Evolutionary conservation across 1,284 basidiomycete genomes (phyloP).

Genomic region (Dichomitus squalens): DNA sequence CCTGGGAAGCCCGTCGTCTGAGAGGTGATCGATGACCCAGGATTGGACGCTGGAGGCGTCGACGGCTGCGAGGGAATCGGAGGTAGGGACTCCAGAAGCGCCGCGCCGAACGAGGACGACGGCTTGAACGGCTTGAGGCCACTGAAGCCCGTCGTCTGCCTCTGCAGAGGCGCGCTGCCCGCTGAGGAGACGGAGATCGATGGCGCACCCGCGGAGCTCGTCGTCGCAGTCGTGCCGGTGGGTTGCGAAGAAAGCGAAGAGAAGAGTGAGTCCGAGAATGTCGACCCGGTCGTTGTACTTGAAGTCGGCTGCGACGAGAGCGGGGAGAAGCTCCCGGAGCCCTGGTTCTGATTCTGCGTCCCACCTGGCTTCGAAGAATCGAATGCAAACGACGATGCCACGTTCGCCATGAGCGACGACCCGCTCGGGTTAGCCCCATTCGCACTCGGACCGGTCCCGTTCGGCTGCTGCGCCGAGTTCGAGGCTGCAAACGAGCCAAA

Average conservation of each 20-base stretch:
- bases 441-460: slow-evolving; percentile 20
- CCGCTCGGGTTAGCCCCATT: slow-evolving; percentile 34
- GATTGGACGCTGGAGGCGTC: slow-evolving; percentile 37
- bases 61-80: slow-evolving; percentile 61
- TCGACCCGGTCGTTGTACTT: slow-evolving; percentile 43
- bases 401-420: slow-evolving; percentile 58
- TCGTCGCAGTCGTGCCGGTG: slow-evolving; percentile 50
- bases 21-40: slow-evolving; percentile 26
- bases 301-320: slow-evolving; percentile 41
- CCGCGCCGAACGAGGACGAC: slow-evolving; percentile 84
- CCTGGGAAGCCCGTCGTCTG: slow-evolving; percentile 35
- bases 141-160: slow-evolving; percentile 82
- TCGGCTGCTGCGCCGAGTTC: neutral
- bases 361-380: slow-evolving; percentile 34
- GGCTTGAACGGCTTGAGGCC: slow-evolving; percentile 93
- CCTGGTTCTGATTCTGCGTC: slow-evolving; percentile 14
- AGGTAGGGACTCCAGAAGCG: slow-evolving; percentile 77
- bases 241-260: slow-evolving; percentile 53
- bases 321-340: slow-evolving; percentile 27
- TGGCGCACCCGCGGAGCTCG: slow-evolving; percentile 35
- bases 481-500: slow-evolving; percentile 4
- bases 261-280: slow-evolving; percentile 52
- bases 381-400: slow-evolving; percentile 72
- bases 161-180: slow-evolving; percentile 47
- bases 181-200: slow-evolving; percentile 31